Evolutionary conservation across 768 basidiomycete genomes (phyloP), one percentile per base, ranked within the genome.

Genomic region (Suillus brevipes): DNA sequence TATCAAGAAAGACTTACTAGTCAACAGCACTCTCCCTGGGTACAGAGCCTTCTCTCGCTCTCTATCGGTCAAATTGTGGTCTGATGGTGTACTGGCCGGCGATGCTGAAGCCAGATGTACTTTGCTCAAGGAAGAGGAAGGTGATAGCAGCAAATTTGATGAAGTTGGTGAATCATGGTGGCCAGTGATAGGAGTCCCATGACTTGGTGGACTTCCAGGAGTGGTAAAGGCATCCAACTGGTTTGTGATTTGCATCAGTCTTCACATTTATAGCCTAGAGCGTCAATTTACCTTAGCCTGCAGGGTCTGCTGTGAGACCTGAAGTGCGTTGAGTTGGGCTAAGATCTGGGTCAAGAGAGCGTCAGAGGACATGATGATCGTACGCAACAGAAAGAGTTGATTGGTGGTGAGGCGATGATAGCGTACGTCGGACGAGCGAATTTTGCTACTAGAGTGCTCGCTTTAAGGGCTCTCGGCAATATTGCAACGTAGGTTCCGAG

Each of bases 1-100:
- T 16, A 45, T 55, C 16, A 10, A 66, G 23, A 9, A 13, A 25
- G 6, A 84, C 90, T 75, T 71, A 93, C 93, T 96, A 5, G 93
- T 94, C 25, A 97, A 80, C 65, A 93, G 82, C 34, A 96, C 90
- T 42, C 94, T 83, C 6, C 88, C 88, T 8, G 94, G 93, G 73
- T 97, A 97, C 25, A 95, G 75, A 37, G 85, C 70, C 71, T 82
- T 91, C 78, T 92, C 91, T 66, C 89, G 82, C 63, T 90, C 89
- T 73, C 82, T 90, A 63, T 90, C 90, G 43, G 68, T 60, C 20
- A 66, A 12, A 34, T 45, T 60, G 52, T 70, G 71, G 18, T 75
- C 74, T n/a, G 57, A 28, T 14, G 65, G 28, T 6, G 72, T 60
- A 36, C 63, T 67, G 16, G 67, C 66, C 2, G 75, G 73, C 6